These are phyloP conservation scores for Picochlorum sp. DNA, from an alignment of 139 green algal genomes.

Conservation along the genomic window DNA sequence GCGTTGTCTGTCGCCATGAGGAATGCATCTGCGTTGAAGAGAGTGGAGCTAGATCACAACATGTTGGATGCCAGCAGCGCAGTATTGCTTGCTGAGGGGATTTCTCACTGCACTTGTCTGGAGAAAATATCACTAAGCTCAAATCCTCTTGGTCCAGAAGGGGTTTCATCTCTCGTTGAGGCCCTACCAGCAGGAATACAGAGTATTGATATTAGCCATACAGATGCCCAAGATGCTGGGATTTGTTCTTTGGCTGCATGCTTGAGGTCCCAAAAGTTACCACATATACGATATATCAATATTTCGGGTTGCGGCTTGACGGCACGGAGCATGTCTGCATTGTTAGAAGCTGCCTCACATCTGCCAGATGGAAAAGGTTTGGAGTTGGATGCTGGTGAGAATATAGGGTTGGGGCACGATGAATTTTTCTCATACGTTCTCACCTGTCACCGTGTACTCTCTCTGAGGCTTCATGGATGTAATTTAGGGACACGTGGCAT, in stretches of 20 bases:
- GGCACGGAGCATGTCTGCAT: no score
- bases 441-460: no score
- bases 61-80: background rate
- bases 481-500: background rate
- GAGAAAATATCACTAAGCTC: background rate
- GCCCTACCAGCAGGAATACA: slow-evolving; percentile 5
- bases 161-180: background rate
- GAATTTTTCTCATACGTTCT: no score
- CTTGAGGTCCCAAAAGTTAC: background rate
- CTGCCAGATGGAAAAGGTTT: no score
- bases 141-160: background rate
- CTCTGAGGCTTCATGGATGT: background rate
- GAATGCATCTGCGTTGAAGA: background rate
- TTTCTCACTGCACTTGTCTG: background rate
- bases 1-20: background rate
- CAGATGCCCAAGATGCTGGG: background rate
- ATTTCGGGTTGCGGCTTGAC: slow-evolving; percentile 3
- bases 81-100: background rate
- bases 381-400: no score
- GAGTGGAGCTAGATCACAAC: slow-evolving; percentile 15
- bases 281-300: background rate
- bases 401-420: no score
- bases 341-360: no score
- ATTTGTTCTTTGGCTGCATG: background rate
- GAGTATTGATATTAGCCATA: slow-evolving; percentile 3